Evolutionary conservation across 768 basidiomycete genomes (phyloP).

Genomic region (Pleurotus djamor): DNA sequence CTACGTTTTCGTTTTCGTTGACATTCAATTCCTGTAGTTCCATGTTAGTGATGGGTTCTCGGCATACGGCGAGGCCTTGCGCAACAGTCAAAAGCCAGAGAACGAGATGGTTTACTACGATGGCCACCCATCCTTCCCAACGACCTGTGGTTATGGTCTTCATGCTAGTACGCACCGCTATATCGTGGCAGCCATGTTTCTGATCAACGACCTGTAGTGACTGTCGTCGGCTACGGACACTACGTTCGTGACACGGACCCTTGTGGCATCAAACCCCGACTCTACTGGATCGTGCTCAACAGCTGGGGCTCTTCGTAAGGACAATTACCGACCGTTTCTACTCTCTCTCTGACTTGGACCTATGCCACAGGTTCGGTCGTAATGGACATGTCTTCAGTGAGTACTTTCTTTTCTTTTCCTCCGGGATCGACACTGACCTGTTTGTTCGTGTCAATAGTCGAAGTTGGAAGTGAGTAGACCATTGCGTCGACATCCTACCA

Average conservation of each 20-base stretch:
- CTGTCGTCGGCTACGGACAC: neutral
- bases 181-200: no score
- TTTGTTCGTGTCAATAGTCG: neutral
- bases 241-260: neutral
- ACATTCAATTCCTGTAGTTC: neutral
- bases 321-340: neutral
- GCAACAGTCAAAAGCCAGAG: neutral
- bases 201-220: neutral
- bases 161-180: neutral
- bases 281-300: slow-evolving; percentile 7
- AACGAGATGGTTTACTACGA: neutral
- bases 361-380: neutral
- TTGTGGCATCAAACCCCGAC: neutral
- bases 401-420: neutral
- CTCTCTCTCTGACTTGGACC: no score
- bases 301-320: slow-evolving; percentile 2
- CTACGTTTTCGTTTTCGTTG: neutral
- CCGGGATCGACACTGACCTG: neutral
- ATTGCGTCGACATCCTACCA: neutral
- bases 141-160: slow-evolving; percentile 2
- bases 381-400: neutral
- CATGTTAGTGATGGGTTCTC: neutral
- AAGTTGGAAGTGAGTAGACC: neutral
- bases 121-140: neutral
- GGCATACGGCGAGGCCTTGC: neutral